Evolutionary conservation across 2,329 filamentous ascomycete species (phyloP).

Genomic region (Scortechinia acanthostroma): DNA sequence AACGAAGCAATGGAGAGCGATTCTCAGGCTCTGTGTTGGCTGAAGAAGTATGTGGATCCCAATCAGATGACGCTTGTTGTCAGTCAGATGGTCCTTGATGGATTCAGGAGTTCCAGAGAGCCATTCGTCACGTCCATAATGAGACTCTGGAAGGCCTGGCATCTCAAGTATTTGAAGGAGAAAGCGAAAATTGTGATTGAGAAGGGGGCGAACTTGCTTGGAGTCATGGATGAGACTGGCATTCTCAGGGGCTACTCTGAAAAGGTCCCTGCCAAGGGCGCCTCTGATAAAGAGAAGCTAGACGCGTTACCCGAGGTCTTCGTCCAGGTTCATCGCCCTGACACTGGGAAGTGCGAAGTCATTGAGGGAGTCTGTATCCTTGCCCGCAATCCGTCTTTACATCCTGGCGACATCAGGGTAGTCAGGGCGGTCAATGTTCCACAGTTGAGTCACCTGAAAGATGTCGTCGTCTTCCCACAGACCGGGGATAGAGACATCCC

Average conservation of each 20-base stretch:
- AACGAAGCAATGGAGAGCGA: constrained; percentile 64
- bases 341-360: constrained; percentile 47
- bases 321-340: constrained; percentile 65
- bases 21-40: constrained; percentile 53
- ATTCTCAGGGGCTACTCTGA: constrained; percentile 65
- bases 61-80: constrained; percentile 74
- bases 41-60: constrained; percentile 74
- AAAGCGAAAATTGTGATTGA: constrained; percentile 81
- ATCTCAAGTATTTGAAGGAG: constrained; percentile 82
- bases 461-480: constrained; percentile 82
- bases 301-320: constrained; percentile 76
- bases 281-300: constrained; percentile 29
- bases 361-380: constrained; percentile 75
- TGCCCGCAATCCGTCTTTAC: constrained; percentile 86
- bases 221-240: constrained; percentile 78
- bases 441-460: constrained; percentile 67
- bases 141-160: constrained; percentile 81
- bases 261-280: constrained; percentile 16
- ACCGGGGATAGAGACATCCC: constrained; percentile 77
- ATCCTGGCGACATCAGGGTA: constrained; percentile 84
- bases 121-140: constrained; percentile 78
- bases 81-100: constrained; percentile 69
- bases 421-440: constrained; percentile 75
- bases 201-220: constrained; percentile 79
- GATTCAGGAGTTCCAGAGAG: constrained; percentile 68